Evolutionary conservation across 139 green algal genomes (phyloP).

Genomic region (Tetradesmus obliquus): DNA sequence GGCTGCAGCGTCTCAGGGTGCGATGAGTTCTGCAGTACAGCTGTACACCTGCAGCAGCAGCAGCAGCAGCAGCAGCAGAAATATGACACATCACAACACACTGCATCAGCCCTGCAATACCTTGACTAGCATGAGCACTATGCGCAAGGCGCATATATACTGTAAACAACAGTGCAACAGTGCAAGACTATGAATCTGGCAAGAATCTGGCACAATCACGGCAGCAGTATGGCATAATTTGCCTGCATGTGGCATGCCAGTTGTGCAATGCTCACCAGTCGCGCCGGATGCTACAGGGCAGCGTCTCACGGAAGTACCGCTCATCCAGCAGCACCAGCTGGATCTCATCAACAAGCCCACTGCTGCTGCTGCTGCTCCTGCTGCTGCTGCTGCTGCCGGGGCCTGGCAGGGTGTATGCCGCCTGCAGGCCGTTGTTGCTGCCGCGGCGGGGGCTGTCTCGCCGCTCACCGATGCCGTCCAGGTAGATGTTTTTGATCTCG

Average conservation of each 20-base stretch:
- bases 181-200: too few relatives aligned
- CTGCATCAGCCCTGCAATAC: background rate
- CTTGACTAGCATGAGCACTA: background rate
- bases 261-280: constrained; percentile 49
- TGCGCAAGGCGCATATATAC: too few relatives aligned
- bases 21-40: background rate
- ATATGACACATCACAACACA: background rate
- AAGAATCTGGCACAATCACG: background rate
- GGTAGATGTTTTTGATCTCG: constrained; percentile 71
- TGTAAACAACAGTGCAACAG: too few relatives aligned
- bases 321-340: constrained; percentile 77
- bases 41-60: background rate
- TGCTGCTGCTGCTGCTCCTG: background rate
- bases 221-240: too few relatives aligned
- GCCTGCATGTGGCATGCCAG: background rate
- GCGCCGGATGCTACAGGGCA: constrained; percentile 65
- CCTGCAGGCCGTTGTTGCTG: constrained; percentile 58
- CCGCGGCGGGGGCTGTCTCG: constrained; percentile 51
- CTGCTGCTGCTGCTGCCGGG: constrained; percentile 14
- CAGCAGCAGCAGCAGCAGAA: background rate
- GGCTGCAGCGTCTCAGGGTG: background rate
- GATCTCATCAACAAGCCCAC: constrained; percentile 51
- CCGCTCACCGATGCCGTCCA: constrained; percentile 69
- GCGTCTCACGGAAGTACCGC: constrained; percentile 72
- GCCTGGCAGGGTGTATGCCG: background rate